A percentile compares a stretch with the other conserved stretches of the same genome.
Conservation (phyloP, 1,284 basidiomycete species). For the Coniophora puteana region DNA sequence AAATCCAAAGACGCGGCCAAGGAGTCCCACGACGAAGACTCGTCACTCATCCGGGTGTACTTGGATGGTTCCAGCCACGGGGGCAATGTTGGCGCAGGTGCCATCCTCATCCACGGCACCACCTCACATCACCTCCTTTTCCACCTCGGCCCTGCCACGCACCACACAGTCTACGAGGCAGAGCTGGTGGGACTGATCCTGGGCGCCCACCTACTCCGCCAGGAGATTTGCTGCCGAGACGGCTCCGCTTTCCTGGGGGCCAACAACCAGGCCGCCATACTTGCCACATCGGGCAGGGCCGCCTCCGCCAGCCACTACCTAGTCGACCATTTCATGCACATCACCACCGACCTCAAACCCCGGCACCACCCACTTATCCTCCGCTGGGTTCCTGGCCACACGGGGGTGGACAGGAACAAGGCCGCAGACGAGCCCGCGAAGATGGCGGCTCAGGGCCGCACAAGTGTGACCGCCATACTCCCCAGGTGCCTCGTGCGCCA, state of each 20-base stretch:
- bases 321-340: slow-evolving; percentile 11
- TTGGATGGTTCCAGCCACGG: slow-evolving; percentile 5
- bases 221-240: not conserved
- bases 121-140: too few relatives aligned
- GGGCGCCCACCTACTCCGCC: slow-evolving; percentile 1
- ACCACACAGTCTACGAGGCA: slow-evolving; percentile 14
- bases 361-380: slow-evolving; percentile 4
- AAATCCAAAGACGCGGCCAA: slow-evolving; percentile 6
- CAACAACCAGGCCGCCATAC: slow-evolving; percentile 18
- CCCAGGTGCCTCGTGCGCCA: too few relatives aligned
- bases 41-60: not conserved
- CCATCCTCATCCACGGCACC: not conserved
- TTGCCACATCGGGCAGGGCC: not conserved
- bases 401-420: slow-evolving; percentile 16
- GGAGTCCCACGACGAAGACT: too few relatives aligned
- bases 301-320: slow-evolving; percentile 14
- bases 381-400: slow-evolving; percentile 14
- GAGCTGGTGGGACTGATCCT: slow-evolving; percentile 12
- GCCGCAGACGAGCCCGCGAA: slow-evolving; percentile 15
- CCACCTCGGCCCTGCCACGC: slow-evolving; percentile 5
- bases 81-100: slow-evolving; percentile 6
- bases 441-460: slow-evolving; percentile 11
- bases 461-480: not conserved
- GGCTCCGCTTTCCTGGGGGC: slow-evolving; percentile 4
- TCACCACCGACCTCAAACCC: not conserved